Conservation (phyloP, 306 rosid genomes). For the Spatholobus suberectus region DNA sequence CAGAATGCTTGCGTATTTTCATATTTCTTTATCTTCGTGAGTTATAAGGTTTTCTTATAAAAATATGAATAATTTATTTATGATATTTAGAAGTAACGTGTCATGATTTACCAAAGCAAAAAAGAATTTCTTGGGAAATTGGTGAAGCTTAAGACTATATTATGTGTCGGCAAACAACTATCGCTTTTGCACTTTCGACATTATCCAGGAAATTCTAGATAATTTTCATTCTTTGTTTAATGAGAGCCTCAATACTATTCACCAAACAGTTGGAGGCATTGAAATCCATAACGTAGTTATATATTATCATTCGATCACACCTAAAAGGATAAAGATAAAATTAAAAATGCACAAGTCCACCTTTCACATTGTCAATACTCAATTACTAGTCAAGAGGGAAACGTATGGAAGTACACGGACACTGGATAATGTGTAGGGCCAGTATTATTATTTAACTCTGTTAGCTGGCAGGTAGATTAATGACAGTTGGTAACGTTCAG, state of each 20-base stretch:
- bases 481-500: slow-evolving; percentile 25
- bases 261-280: slow-evolving; percentile 2
- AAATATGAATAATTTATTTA: neutral
- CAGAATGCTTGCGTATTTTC: neutral
- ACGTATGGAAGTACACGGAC: neutral
- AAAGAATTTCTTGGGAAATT: slow-evolving; percentile 29
- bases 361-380: neutral
- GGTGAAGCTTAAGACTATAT: neutral
- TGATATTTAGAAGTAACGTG: neutral
- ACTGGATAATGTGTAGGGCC: slow-evolving; percentile 38
- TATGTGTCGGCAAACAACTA: slow-evolving; percentile 45
- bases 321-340: slow-evolving; percentile 26
- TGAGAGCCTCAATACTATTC: neutral
- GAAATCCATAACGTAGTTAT: slow-evolving; percentile 11
- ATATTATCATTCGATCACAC: neutral
- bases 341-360: neutral
- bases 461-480: neutral
- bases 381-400: neutral
- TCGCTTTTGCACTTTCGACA: neutral
- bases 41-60: neutral
- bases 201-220: neutral
- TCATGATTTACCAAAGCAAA: neutral
- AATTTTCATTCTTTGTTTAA: neutral
- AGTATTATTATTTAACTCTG: neutral
- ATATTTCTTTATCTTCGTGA: neutral